Conservation (phyloP, 2,329 filamentous ascomycete genomes). For the Colletotrichum liriopes region DNA sequence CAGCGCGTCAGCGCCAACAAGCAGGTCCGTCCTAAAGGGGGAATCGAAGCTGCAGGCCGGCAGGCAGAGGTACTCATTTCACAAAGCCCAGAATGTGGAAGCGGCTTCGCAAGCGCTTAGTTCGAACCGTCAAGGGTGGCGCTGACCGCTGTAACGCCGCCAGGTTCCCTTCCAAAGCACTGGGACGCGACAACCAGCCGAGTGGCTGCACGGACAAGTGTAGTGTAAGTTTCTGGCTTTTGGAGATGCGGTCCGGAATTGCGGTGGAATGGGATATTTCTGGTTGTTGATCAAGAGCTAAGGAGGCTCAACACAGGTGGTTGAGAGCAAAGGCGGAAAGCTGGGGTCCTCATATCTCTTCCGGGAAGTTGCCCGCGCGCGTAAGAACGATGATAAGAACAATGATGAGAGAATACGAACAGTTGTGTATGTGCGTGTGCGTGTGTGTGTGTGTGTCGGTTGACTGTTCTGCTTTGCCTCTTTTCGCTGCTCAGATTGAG, state of each 20-base stretch:
- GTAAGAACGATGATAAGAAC: background rate
- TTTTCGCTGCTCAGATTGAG: background rate
- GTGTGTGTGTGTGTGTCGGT: background rate
- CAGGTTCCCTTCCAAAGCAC: conserved; percentile 4
- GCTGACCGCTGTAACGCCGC: conserved; percentile 8
- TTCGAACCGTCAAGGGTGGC: conserved; percentile 20
- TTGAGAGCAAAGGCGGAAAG: background rate
- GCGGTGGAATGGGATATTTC: background rate
- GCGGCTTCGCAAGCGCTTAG: conserved; percentile 8
- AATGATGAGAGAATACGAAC: background rate
- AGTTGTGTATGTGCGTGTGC: background rate
- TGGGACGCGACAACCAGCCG: conserved; percentile 4
- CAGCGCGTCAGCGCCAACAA: background rate
- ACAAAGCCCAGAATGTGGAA: background rate
- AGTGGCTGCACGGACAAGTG: background rate
- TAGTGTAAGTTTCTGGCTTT: background rate
- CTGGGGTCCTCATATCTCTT: background rate
- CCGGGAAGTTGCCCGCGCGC: background rate
- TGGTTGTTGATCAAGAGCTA: background rate
- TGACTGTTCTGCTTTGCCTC: background rate
- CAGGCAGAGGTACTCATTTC: background rate
- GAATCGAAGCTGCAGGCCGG: background rate
- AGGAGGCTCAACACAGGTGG: background rate
- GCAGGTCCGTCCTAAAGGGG: background rate
- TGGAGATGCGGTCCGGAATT: background rate